Evolutionary conservation across 148 eudicot species (phyloP), one percentile per base, ranked within the genome.

Genomic region (Nepenthes gracilis): DNA sequence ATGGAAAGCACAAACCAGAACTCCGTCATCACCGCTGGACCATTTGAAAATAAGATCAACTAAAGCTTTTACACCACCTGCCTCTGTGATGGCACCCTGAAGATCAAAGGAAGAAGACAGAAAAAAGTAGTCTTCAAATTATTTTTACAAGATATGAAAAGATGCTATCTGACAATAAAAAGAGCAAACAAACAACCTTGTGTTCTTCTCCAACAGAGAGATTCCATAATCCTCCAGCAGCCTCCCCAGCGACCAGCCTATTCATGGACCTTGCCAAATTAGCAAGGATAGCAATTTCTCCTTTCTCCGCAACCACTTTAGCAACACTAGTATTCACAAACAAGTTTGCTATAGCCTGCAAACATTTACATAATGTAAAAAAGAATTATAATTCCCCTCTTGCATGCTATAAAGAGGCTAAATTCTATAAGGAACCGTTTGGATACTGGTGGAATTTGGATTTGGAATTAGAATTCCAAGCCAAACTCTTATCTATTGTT

Each of bases 201-300:
- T 93, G 99, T 69, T 93, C 99, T 82, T 93, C 99, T 47, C 97
- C 99, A 47, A 93, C 99, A 12, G 99, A 93, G 63, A 93, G 84
- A 77, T 93, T 93, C 97, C 97, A 93, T 14, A 93, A 79, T 64
- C 99, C 99, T 66, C 99, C 97, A 43, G 97, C 99, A 68, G 99
- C 99, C 90, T 93, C 99, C 75, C 89, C 97, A 8, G 95, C 99
- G 7, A 89, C 97, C 77, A 88, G 73, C 77, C 81, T 89, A 70
- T 93, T 93, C 91, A 78, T 81, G 56, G 99, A 89, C 78, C 80
- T 84, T 33, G 97, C 96, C 71, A 93, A 70, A 67, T 77, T 81
- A 5, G 87, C 82, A 64, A 93, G 95, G 64, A 89, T 81, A 47
- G 66, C 65, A 58, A 93, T 86, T 35, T 97, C 99, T 60, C 90